Evolutionary conservation across 2,329 filamentous ascomycete species (phyloP), one percentile per base, ranked within the genome.

Genomic region (Sodiomyces alkalinus): DNA sequence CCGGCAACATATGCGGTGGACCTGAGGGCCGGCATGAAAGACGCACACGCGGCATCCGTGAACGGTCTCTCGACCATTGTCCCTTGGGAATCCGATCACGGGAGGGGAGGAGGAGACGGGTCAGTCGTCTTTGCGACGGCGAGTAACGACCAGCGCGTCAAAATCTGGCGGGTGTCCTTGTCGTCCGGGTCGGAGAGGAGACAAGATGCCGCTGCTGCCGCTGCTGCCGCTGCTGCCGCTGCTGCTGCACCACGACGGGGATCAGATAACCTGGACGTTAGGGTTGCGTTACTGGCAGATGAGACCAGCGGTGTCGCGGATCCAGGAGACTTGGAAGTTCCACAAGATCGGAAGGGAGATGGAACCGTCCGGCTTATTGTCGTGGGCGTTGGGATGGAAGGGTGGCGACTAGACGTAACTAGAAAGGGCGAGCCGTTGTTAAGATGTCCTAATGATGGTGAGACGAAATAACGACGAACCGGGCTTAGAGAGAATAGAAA

Each of bases 11-110:
- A 39, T 28, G 27, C 19, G 2, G 31, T 52, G 6, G 22, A 32
- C 19, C 46, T 40, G 21, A 41, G 46, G 10, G 40, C 32, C 26
- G 35, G 43, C 3, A 49, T 78, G 2, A 56, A 56, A 15, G 60
- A 61, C 2, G 76, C 79, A 1, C 81, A 90, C 42, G 72, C 75
- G 1, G 78, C 79, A 2, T 77, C 79, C 3, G 58, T 86, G 24
- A 85, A 78, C 12, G 70, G 67, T 0, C 39, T 70, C 2, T 48
- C 47, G 4, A 41, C 68, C 12, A 29, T 59, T n/a, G n/a, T n/a
- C n/a, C n/a, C n/a, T n/a, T n/a, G n/a, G n/a, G n/a, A n/a, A n/a
- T n/a, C n/a, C n/a, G n/a, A n/a, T n/a, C n/a, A n/a, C n/a, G n/a
- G n/a, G n/a, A 9, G 39, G 38, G 7, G 38, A 31, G 4, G 32